These are phyloP conservation scores for Corylus heterophylla DNA, from an alignment of 306 rosid genomes.

Conservation along the genomic window DNA sequence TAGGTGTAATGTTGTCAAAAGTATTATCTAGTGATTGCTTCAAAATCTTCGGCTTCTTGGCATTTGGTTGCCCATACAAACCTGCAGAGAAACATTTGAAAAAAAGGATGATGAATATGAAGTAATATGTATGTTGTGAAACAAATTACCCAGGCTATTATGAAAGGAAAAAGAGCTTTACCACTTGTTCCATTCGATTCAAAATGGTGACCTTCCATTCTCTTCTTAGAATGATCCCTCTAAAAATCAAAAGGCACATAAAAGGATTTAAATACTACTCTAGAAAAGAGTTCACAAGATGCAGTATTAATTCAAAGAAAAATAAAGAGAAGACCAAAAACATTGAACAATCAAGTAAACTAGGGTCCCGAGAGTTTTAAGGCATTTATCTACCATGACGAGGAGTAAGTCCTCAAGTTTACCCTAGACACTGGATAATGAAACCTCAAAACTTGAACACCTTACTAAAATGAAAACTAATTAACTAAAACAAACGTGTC, in stretches of 20 bases:
- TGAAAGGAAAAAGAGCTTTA: constrained; percentile 33
- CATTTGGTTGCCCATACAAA: constrained; percentile 66
- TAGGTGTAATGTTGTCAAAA: constrained; percentile 65
- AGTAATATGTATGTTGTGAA: background rate
- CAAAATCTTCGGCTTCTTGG: constrained; percentile 73
- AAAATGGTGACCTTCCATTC: constrained; percentile 71
- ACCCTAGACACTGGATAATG: no score
- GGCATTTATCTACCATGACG: background rate
- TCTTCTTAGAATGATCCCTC: constrained; percentile 84
- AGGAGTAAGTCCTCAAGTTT: no score
- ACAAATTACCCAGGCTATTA: constrained; percentile 25
- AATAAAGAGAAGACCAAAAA: background rate
- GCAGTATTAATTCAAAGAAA: background rate
- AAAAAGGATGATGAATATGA: constrained; percentile 20
- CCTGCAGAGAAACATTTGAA: constrained; percentile 49
- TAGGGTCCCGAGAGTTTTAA: background rate
- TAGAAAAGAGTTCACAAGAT: constrained; percentile 13
- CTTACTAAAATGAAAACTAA: no score
- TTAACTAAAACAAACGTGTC: background rate
- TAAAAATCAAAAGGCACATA: constrained; percentile 42
- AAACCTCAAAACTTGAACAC: no score
- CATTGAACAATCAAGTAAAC: background rate
- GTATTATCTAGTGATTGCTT: constrained; percentile 73
- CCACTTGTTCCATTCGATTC: constrained; percentile 87
- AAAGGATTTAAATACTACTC: constrained; percentile 2